Base-by-base conservation (phyloP, 768 basidiomycete genomes). In the Suillus spraguei region DNA sequence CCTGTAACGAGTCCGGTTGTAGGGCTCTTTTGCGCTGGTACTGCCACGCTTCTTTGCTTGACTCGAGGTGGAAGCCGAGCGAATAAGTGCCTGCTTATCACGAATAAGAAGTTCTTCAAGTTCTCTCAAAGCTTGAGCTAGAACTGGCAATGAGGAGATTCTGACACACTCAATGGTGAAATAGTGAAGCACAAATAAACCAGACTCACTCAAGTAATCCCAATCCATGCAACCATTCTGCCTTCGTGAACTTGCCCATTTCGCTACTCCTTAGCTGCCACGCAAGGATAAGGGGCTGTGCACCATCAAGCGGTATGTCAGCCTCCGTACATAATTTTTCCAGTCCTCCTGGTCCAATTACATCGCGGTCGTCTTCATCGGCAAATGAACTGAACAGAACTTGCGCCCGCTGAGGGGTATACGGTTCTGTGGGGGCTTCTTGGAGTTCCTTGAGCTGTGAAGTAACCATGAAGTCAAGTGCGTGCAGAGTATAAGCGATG, bases 261-360 rank as follows among this genome's bases (percentile, higher is more conserved):
- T 92, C 90, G 63, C 81, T 79, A 11, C 89, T 83, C 53, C 83
- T 79, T 62, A 91, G 74, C 68, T 90, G 88, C 92, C 92, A 94
- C 28, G 90, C 85, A 16, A 94, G 78, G 20, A 94, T 79, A 60
- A 94, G 79, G 22, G 91, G 89, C 65, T 85, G 75, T 7, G 88
- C 80, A 36, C 91, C 90, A 22, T 94, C 92, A 73, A 95, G 77
- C 0, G 90, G 80, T 53, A 94, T 83, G n/a, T 83, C 77, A 14
- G 87, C 85, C 65, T 93, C 90, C 32, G 66, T 80, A 75, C 90
- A 95, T 35, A 95, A 76, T 60, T 76, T 79, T 73, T 89, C 87
- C 65, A 94, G 86, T 2, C 91, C 91, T 63, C 87, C 90, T 1
- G 89, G 83, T 1, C 87, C 88, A 68, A 95, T 92, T 50, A 83